Evolutionary conservation across 148 eudicot species (phyloP).

Genomic region (Rhododendron kiyosumense): DNA sequence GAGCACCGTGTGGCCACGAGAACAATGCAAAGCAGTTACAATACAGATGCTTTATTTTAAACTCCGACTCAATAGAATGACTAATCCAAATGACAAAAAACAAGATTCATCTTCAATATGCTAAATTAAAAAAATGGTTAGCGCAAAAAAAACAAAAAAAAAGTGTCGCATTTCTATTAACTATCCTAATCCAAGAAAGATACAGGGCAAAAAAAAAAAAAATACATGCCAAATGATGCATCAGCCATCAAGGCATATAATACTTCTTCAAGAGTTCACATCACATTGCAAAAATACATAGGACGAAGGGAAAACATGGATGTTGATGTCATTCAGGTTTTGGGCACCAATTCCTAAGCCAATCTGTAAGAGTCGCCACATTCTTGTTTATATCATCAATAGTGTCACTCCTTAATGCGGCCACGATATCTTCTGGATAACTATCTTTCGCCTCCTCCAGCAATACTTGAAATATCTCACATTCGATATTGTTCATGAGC

Average conservation of each 20-base stretch:
- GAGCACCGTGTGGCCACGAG: too few relatives aligned
- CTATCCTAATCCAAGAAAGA: neutral
- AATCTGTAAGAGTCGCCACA: conserved; percentile 46
- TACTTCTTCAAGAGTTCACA: neutral
- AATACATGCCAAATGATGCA: too few relatives aligned
- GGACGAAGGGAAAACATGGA: neutral
- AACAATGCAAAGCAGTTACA: too few relatives aligned
- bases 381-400: conserved; percentile 63
- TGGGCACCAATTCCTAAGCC: conserved; percentile 58
- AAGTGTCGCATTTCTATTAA: neutral
- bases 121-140: neutral
- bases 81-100: too few relatives aligned
- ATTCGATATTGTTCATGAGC: conserved; percentile 68
- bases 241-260: too few relatives aligned
- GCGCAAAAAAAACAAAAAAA: too few relatives aligned
- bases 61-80: too few relatives aligned
- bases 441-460: conserved; percentile 76
- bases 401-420: conserved; percentile 41
- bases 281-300: neutral
- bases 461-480: conserved; percentile 75
- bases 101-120: neutral
- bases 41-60: too few relatives aligned
- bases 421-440: conserved; percentile 52
- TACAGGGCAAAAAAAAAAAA: too few relatives aligned
- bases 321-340: neutral